A percentile compares a stretch with the other conserved stretches of the same genome.
Conservation (phyloP, 306 rosid species). For the Lotus japonicus region DNA sequence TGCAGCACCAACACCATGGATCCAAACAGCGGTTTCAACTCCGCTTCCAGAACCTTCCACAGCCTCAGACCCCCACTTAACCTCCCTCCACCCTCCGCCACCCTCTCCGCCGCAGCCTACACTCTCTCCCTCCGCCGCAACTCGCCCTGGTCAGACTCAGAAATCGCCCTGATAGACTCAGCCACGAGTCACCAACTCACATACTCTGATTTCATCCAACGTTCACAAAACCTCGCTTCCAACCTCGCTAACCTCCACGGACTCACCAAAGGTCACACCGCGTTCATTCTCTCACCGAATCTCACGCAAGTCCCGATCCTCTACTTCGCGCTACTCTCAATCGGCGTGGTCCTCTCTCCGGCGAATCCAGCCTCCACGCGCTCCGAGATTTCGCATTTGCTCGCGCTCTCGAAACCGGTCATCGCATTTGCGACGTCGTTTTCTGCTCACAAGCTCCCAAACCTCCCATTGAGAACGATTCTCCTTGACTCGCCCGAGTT, state of each 20-base stretch:
- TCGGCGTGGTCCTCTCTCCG: conserved; percentile 52
- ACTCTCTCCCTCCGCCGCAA: conserved; percentile 32
- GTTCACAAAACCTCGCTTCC: conserved; percentile 27
- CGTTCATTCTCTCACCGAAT: conserved; percentile 40
- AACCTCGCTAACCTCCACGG: conserved; percentile 28
- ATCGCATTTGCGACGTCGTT: conserved; percentile 40
- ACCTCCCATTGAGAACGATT: not conserved
- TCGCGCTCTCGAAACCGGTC: conserved; percentile 24
- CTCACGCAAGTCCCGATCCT: conserved; percentile 39
- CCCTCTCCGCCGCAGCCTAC: conserved; percentile 33
- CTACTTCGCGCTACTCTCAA: conserved; percentile 49
- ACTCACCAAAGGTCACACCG: conserved; percentile 43
- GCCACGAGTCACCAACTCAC: conserved; percentile 23
- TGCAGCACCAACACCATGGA: not conserved
- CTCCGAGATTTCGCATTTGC: conserved; percentile 25
- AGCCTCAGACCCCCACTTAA: conserved; percentile 30
- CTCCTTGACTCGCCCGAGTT: conserved; percentile 50
- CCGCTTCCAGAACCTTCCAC: conserved; percentile 38
- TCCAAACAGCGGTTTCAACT: conserved; percentile 41
- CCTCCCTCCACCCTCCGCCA: conserved; percentile 37
- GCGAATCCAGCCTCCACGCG: conserved; percentile 39
- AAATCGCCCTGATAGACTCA: conserved; percentile 31
- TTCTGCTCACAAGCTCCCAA: not conserved
- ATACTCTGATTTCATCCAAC: conserved; percentile 28
- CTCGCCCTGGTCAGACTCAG: conserved; percentile 30